phyloP scores from a whole-genome alignment of 2,329 filamentous ascomycete species.

The Apiospora kogelbergensis region DNA sequence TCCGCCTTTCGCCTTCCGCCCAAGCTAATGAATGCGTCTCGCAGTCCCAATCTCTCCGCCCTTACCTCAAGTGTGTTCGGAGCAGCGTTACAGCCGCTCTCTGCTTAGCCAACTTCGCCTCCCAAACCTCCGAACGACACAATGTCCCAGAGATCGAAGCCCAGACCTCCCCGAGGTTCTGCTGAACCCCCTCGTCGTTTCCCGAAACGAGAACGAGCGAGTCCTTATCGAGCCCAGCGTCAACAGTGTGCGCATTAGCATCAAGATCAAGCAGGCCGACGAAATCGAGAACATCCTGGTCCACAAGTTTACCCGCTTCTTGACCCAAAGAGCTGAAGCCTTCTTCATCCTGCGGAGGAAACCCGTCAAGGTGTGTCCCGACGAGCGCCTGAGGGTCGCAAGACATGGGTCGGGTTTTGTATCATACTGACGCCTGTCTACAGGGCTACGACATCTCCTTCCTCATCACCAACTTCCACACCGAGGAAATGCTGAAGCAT shows the following conservation, averaged over 20 bases:
- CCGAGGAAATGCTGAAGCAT: conserved; percentile 97
- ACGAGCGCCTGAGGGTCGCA: not conserved
- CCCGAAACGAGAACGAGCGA: conserved; percentile 95
- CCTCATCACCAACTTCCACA: conserved; percentile 97
- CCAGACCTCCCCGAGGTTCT: conserved; percentile 86
- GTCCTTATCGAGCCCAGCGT: conserved; percentile 95
- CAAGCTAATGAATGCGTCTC: not conserved
- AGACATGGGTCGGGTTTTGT: not conserved
- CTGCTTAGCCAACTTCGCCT: conserved; percentile 94
- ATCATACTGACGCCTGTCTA: conserved; percentile 3
- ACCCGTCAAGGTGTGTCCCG: conserved; percentile 74
- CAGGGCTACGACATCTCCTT: conserved; percentile 99
- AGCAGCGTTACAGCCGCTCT: conserved; percentile 92
- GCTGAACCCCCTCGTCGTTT: conserved; percentile 84
- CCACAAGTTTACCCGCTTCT: conserved; percentile 96
- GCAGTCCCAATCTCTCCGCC: conserved; percentile 92
- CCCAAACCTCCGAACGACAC: conserved; percentile 92
- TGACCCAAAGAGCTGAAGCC: conserved; percentile 92
- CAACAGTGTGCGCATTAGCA: conserved; percentile 95
- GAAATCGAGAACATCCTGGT: conserved; percentile 98
- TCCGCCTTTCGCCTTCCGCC: no score
- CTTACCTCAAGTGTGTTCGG: conserved; percentile 94
- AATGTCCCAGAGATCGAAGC: conserved; percentile 98
- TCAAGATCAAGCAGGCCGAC: conserved; percentile 99
- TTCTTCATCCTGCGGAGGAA: conserved; percentile 97